Base-by-base conservation (phyloP, 768 basidiomycete species). In the Calocybe indica region DNA sequence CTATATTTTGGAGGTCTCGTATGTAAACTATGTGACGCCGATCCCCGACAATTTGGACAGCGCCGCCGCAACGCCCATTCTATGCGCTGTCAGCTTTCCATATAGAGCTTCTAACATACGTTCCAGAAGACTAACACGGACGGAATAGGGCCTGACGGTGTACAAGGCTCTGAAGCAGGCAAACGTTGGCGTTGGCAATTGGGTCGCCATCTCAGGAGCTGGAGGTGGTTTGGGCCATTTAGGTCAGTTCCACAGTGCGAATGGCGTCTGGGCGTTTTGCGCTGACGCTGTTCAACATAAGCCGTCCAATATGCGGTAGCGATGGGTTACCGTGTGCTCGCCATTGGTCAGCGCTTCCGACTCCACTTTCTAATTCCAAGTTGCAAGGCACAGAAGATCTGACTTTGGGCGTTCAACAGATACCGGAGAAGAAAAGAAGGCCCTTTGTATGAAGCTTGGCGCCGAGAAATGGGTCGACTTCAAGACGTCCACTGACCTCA, bases 391-490 rank as follows among this genome's bases (percentile, higher is more conserved):
- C 8, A 37, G 34, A 7, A 7, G 12, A 9, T 28, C 32, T 36
- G 46, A 5, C 13, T 35, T 40, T n/a, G 3, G 79, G 22, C 22
- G 75, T 74, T 10, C n/a, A 14, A 59, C 78, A 72, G 91, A 92
- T 60, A 86, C 86, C 6, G 87, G 88, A 22, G 78, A 67, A 33
- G 76, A 75, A 37, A 92, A 92, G 68, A 70, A 74, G 51, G 66
- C 80, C 14, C 67, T 90, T 72, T 55, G 75, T 76, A 6, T 65
- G 30, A 59, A 58, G 46, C 66, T 75, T 22, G 72, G 72, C n/a
- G 72, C 84, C 0, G 84, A 88, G 62, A 79, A 75, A 62, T 83
- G 79, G 78, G 65, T 94, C 43, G 92, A 94, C 67, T 94, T 92
- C 70, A 76, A 66, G 55, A 69, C 77, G 55, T 72, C 71, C 7